Base-by-base conservation (phyloP, 148 eudicot species). In the Camellia japonica region DNA sequence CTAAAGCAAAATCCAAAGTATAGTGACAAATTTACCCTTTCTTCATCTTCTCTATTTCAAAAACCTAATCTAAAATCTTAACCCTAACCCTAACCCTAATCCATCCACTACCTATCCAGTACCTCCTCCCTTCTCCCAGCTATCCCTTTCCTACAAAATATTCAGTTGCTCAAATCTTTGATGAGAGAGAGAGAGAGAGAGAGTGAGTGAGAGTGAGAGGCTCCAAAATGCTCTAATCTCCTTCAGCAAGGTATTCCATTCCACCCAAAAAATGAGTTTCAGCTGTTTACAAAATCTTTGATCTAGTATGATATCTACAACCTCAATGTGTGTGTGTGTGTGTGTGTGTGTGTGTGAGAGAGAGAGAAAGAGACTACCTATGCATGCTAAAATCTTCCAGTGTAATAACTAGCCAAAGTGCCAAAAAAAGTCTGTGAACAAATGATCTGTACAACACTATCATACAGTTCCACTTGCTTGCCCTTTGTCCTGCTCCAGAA, bases 381-480 rank as follows among this genome's bases (percentile, higher is more conserved):
- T 66, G 66, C 72, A 77, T 51, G 51, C 62, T 30, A 58, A 74
- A 74, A 74, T 23, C 81, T 75, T 55, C 16, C 71, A 42, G 81
- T 67, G 80, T 49, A 69, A 59, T 18, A 42, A 68, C 83, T 79
- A 69, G 71, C 70, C 54, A 82, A 78, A 52, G 71, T 42, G 81
- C 75, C 80, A 55, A 63, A 43, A 66, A 43, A 46, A 23, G 0
- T 43, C 47, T 55, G 70, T 55, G 20, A 82, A 68, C n/a, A 70
- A 74, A 55, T 18, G 55, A 78, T 78, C 85, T 87, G 76, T 80
- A 87, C 85, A 80, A 61, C 46, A 71, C 51, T 68, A 76, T 79
- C 70, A 77, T 46, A 44, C 52, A 58, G 58, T 8, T 43, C 56
- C 61, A 71, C 75, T 73, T 73, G 80, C 51, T 61, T 69, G 69